phyloP scores from a whole-genome alignment of 2,329 filamentous ascomycete genomes.

The Pezizomycotina sp. region DNA sequence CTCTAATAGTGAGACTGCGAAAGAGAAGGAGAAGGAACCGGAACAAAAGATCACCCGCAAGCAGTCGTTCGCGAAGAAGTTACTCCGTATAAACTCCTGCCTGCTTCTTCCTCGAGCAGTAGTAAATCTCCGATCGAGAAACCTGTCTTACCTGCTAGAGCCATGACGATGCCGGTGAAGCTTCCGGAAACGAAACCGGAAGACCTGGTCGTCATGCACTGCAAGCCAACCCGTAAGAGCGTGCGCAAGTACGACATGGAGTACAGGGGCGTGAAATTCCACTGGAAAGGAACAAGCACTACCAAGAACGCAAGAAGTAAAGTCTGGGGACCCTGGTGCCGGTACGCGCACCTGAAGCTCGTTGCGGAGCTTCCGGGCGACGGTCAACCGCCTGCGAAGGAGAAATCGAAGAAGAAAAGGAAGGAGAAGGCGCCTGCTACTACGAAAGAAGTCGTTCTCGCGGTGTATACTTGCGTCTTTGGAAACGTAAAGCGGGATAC shows the following conservation, averaged over 20 bases:
- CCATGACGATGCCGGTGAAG: conserved; percentile 4
- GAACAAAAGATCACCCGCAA: too few relatives aligned
- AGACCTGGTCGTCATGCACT: conserved; percentile 12
- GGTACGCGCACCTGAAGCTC: conserved; percentile 24
- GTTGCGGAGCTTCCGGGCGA: conserved; percentile 20
- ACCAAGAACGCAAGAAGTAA: conserved; percentile 20
- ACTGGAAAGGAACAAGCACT: conserved; percentile 23
- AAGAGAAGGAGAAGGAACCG: conserved; percentile 2
- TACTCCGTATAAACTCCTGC: neutral
- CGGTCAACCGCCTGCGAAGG: too few relatives aligned
- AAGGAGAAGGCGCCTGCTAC: too few relatives aligned
- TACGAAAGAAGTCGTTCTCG: too few relatives aligned
- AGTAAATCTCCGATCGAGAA: neutral
- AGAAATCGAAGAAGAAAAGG: too few relatives aligned
- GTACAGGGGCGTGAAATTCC: conserved; percentile 20
- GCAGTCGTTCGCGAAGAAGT: conserved; percentile 2
- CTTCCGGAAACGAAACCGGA: neutral
- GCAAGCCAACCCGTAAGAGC: conserved; percentile 18
- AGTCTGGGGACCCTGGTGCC: conserved; percentile 19
- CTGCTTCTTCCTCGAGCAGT: neutral
- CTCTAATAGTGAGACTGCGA: conserved; percentile 2
- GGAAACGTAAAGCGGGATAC: too few relatives aligned
- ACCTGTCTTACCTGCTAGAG: conserved; percentile 1
- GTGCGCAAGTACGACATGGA: conserved; percentile 21
- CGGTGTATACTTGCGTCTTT: too few relatives aligned